Evolutionary conservation across 768 basidiomycete genomes (phyloP).

Genomic region (Lactarius hatsudake): DNA sequence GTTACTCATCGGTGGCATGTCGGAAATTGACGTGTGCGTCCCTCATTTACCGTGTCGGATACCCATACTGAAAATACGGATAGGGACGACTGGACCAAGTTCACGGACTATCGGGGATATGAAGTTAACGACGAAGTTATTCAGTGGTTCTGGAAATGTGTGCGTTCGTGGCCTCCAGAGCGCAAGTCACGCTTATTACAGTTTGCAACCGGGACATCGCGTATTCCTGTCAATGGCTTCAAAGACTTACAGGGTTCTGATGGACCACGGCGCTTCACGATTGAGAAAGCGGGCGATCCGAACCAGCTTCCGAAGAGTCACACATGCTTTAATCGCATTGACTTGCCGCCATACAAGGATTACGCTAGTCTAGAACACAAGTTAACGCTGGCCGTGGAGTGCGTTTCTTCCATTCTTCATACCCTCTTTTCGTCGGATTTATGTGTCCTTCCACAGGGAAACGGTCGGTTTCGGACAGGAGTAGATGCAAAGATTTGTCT

Average conservation of each 20-base stretch:
- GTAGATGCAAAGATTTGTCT: constrained; percentile 36
- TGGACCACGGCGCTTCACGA: constrained; percentile 94
- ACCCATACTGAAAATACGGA: neutral
- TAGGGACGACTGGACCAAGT: constrained; percentile 98
- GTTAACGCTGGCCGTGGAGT: constrained; percentile 92
- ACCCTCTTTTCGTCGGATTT: constrained; percentile 10
- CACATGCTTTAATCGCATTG: constrained; percentile 95
- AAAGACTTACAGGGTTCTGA: constrained; percentile 98
- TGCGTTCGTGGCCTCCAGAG: constrained; percentile 96
- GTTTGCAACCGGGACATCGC: constrained; percentile 95
- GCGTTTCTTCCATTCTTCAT: constrained; percentile 39
- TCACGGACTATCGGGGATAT: constrained; percentile 97
- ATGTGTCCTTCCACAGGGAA: constrained; percentile 51
- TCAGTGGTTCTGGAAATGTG: constrained; percentile 99
- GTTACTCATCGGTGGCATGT: constrained; percentile 97
- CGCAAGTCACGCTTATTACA: constrained; percentile 94
- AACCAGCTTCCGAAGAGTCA: constrained; percentile 95
- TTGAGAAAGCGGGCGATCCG: constrained; percentile 97
- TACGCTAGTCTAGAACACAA: constrained; percentile 94
- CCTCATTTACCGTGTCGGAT: neutral
- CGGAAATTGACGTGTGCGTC: constrained; percentile 97
- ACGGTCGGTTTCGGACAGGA: constrained; percentile 95
- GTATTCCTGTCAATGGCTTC: constrained; percentile 98
- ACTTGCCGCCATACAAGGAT: constrained; percentile 96
- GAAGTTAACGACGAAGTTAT: constrained; percentile 95